phyloP scores from a whole-genome alignment of 495 filamentous ascomycete species.

The Cercophora sp. region DNA sequence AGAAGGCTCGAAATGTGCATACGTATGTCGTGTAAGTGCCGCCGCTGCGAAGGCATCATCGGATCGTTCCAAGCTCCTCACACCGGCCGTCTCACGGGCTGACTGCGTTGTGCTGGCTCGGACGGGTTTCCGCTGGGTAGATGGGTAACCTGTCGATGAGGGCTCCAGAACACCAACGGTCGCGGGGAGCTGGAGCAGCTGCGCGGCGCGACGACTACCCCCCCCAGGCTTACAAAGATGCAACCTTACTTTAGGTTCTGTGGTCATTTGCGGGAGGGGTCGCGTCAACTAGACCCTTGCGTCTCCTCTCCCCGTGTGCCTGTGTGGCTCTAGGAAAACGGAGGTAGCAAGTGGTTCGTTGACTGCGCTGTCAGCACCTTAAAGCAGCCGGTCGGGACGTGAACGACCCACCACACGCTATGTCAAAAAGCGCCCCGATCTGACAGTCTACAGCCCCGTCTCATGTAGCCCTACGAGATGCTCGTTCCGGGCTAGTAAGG shows the following conservation, averaged over 20 bases:
- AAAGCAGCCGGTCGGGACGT: conserved; percentile 12
- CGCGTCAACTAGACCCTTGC: background rate
- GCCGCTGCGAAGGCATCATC: too few relatives aligned
- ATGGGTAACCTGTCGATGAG: too few relatives aligned
- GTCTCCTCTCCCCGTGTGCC: background rate
- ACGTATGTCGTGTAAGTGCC: too few relatives aligned
- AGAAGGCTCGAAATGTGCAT: too few relatives aligned
- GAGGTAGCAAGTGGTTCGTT: too few relatives aligned
- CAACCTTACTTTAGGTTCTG: conserved; percentile 9
- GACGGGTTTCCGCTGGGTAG: too few relatives aligned
- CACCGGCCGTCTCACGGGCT: too few relatives aligned
- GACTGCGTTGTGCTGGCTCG: too few relatives aligned
- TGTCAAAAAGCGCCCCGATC: background rate
- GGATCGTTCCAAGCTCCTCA: too few relatives aligned
- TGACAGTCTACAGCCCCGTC: background rate
- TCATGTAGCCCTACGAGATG: conserved; percentile 21
- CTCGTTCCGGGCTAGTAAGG: conserved; percentile 8
- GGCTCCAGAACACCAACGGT: too few relatives aligned
- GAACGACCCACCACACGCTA: background rate
- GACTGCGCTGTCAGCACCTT: conserved; percentile 24
- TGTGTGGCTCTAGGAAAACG: background rate
- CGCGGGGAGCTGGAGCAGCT: too few relatives aligned
- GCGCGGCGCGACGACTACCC: too few relatives aligned
- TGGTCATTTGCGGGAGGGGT: background rate
- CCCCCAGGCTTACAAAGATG: background rate